These are phyloP conservation scores for Pezizomycotina sp. DNA, from an alignment of 2,329 filamentous ascomycete genomes.

Conservation along the genomic window DNA sequence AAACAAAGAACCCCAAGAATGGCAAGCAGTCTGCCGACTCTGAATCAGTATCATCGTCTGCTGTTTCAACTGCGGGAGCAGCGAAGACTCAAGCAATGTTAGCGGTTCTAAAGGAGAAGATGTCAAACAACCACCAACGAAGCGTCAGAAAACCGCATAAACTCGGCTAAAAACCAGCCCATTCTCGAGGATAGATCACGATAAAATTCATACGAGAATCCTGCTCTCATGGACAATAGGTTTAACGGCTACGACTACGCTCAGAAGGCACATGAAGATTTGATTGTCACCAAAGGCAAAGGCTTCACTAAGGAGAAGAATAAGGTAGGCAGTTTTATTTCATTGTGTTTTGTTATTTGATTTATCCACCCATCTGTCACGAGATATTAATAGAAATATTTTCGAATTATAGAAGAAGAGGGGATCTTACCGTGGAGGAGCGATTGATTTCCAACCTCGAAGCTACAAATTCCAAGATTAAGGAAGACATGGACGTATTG, in stretches of 20 bases:
- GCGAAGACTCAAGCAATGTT: no score
- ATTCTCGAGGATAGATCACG: slow-evolving; percentile 51
- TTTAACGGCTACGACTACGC: slow-evolving; percentile 76
- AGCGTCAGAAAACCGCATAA: no score
- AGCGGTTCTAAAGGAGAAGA: no score
- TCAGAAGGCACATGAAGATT: slow-evolving; percentile 68
- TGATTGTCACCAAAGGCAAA: slow-evolving; percentile 84
- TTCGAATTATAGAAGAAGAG: slow-evolving; percentile 46
- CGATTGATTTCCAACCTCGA: slow-evolving; percentile 67
- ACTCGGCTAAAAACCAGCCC: slow-evolving; percentile 33
- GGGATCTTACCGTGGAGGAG: slow-evolving; percentile 76
- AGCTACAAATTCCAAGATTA: slow-evolving; percentile 91
- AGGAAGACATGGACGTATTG: neutral
- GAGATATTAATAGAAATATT: slow-evolving; percentile 1
- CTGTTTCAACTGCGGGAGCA: neutral
- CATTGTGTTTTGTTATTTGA: slow-evolving; percentile 23
- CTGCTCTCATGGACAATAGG: slow-evolving; percentile 42
- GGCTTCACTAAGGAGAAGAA: slow-evolving; percentile 99
- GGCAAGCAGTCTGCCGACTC: slow-evolving; percentile 33
- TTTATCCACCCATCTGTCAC: slow-evolving; percentile 25
- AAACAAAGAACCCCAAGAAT: slow-evolving; percentile 31
- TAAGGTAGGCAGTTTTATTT: slow-evolving; percentile 37
- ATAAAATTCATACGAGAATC: slow-evolving; percentile 21
- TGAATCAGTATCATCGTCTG: neutral
- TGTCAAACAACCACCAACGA: no score